Evolutionary conservation across 805 yeast species (phyloP), one percentile per base, ranked within the genome.

Genomic region (Wickerhamiella cacticola): DNA sequence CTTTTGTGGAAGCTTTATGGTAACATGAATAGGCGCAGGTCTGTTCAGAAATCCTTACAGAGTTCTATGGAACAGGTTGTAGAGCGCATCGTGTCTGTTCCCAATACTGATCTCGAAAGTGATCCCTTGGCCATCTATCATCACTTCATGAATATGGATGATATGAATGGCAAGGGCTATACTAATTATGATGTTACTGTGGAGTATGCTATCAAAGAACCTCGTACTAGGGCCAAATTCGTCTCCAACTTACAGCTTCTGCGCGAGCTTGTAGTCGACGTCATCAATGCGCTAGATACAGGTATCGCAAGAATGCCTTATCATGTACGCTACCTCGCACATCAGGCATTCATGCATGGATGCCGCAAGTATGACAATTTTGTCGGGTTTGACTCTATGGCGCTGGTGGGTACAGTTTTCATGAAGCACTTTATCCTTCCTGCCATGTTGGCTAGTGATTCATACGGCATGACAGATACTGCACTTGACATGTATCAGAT

Each of bases 121-220:
- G 84, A 87, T 60, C 97, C 97, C 1, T 60, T 74, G 2, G 63
- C 65, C 13, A 62, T 61, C 19, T 60, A 57, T 36, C 53, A 63
- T 19, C 44, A 54, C 15, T 35, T 50, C 9, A 52, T 56, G 21
- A 61, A 65, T 26, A 59, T 60, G 26, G 71, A 58, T 45, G 54
- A 52, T 22, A 19, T 24, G 38, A 15, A 24, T 4, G 23, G 40
- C 9, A 12, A 18, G 15, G 33, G 36, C 2, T 59, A 64, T 43
- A 58, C 34, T 61, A 69, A 49, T 57, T 67, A 68, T 18, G 46
- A 43, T 9, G 59, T 72, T 3, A 59, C 77, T 3, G 79, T 82
- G 0, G 80, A 76, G 47, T 70, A 67, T 33, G 95, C 97, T 1
- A 84, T 89, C 52, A 81, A 80, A 53, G 88, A 84, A 54, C 74